These are phyloP conservation scores for Chaetomium tenue DNA, from an alignment of 495 filamentous ascomycete genomes.

Conservation along the genomic window DNA sequence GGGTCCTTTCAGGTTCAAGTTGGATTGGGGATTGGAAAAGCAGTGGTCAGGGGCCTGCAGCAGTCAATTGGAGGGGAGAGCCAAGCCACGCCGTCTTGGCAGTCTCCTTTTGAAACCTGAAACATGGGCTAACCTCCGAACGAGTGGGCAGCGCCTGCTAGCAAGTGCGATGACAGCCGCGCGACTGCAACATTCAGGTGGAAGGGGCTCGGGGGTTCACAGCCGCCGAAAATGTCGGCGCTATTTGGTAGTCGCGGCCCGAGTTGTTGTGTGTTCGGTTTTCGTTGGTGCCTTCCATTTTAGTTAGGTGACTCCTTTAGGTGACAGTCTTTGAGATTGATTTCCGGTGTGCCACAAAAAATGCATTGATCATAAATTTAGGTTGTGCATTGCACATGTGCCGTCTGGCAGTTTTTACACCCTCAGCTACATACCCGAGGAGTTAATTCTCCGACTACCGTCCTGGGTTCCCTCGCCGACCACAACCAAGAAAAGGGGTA, in stretches of 20 bases:
- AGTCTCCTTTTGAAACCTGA: constrained; percentile 19
- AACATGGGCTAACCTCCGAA: constrained; percentile 18
- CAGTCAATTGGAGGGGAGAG: constrained; percentile 15
- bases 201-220: too few relatives aligned
- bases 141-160: background rate
- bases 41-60: constrained; percentile 15
- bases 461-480: background rate
- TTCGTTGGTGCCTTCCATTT: background rate
- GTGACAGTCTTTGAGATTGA: too few relatives aligned
- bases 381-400: background rate
- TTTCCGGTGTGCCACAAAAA: background rate
- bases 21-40: background rate
- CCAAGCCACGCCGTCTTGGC: constrained; percentile 18
- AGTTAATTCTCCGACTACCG: background rate
- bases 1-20: background rate
- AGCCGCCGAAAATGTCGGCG: too few relatives aligned
- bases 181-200: constrained; percentile 7
- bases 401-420: background rate
- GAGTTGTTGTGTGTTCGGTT: background rate
- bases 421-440: background rate
- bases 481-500: constrained; percentile 3
- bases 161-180: background rate
- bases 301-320: background rate
- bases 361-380: background rate
- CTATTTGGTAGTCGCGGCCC: background rate